Evolutionary conservation across 1,139 yeast genomes (phyloP), one percentile per base, ranked within the genome.

Genomic region (Geotrichum macrosporum): DNA sequence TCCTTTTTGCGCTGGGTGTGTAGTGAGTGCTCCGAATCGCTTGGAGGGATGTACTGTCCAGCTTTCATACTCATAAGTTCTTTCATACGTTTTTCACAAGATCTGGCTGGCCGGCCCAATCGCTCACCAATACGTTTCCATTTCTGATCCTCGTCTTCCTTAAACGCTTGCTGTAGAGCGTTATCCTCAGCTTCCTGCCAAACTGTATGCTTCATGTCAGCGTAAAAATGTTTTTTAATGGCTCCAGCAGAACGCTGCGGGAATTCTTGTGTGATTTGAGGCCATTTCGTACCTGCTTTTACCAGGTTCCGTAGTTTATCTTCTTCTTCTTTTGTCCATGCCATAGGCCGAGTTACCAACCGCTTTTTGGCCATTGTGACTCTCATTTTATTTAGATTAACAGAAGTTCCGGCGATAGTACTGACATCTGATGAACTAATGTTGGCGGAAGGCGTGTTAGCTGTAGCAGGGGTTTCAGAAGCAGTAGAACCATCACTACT

Each of bases 241-340:
- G 65, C 65, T 8, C 64, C 65, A 2, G 65, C 63, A 3, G 62
- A 56, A 16, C 65, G 56, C 33, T 61, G 57, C 8, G 65, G 65
- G 39, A 61, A 61, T 35, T 56, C 60, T 12, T 51, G 47, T 8
- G 61, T 59, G 35, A 61, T 61, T 10, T 57, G 56, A 15, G 59
- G 57, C 65, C 65, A 61, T 36, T 61, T 61, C n/a, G 60, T 57
- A 15, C 64, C 65, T 4, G 56, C 50, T 39, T 59, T 61, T 29
- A 61, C 64, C 12, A 61, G 51, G n/a, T 53, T 51, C 21, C 59
- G 57, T 19, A 61, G 54, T 41, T 53, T 49, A 27, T 55, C 60
- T 35, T 58, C 61, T 44, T 58, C 63, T 18, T 41, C 52, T 21
- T 55, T 52, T 5, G 61, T 58, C 61, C 62, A 59, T 4, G 61